Conservation (phyloP, 1,284 basidiomycete genomes). For the Termitomyces sp. region DNA sequence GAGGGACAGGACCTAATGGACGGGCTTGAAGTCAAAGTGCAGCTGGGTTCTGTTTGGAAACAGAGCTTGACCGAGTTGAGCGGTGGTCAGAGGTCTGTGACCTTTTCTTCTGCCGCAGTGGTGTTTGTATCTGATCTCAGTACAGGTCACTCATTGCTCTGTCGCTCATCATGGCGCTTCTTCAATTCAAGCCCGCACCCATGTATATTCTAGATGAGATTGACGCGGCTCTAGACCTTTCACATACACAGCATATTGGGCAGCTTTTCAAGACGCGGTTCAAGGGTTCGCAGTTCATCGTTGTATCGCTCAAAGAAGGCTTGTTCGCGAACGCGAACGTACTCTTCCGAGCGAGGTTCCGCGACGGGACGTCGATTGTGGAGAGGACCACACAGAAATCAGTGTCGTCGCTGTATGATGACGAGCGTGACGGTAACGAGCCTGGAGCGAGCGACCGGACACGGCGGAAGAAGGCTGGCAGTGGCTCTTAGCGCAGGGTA, state of each 20-base stretch:
- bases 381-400: slow-evolving; percentile 71
- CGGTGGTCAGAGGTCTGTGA: slow-evolving; percentile 86
- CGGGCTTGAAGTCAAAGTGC: slow-evolving; percentile 96
- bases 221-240: slow-evolving; percentile 92
- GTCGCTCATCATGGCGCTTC: slow-evolving; percentile 94
- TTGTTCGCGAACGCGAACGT: slow-evolving; percentile 98
- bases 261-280: slow-evolving; percentile 96
- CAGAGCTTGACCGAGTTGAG: slow-evolving; percentile 94
- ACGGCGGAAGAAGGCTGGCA: slow-evolving; percentile 19
- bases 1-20: slow-evolving; percentile 92
- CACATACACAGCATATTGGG: slow-evolving; percentile 96
- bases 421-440: slow-evolving; percentile 19
- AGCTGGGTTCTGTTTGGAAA: slow-evolving; percentile 95
- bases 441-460: slow-evolving; percentile 22
- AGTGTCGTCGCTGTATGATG: slow-evolving; percentile 32
- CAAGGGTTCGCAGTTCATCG: slow-evolving; percentile 97
- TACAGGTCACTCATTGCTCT: slow-evolving; percentile 90
- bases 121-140: neutral
- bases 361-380: slow-evolving; percentile 89
- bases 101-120: neutral
- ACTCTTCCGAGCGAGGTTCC: slow-evolving; percentile 87
- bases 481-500: slow-evolving; percentile 8
- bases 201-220: slow-evolving; percentile 99
- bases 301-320: slow-evolving; percentile 96
- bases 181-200: slow-evolving; percentile 99